Conservation (phyloP, 371 early-diverging fungal genomes). For the Syncephalastrum monosporum region DNA sequence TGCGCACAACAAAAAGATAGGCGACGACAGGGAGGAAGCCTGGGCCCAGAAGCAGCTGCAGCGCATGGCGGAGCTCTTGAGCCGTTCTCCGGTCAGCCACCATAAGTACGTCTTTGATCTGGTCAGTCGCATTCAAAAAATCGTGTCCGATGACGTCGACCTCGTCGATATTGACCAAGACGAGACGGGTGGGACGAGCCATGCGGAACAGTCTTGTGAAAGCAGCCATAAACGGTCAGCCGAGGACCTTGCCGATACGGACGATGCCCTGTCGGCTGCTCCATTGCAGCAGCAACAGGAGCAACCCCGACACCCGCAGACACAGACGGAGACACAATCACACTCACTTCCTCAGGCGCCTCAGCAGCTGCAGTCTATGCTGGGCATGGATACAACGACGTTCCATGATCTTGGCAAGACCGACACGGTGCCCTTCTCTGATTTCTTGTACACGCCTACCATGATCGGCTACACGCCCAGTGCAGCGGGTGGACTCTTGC, state of each 20-base stretch:
- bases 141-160: constrained; percentile 12
- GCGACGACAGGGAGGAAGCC: background rate
- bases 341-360: background rate
- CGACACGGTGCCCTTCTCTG: constrained; percentile 7
- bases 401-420: constrained; percentile 1
- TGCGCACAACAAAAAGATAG: constrained; percentile 7
- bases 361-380: constrained; percentile 4
- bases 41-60: constrained; percentile 15
- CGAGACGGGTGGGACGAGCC: background rate
- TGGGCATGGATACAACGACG: background rate
- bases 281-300: background rate
- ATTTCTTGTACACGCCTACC: constrained; percentile 14
- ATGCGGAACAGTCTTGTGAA: background rate
- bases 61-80: constrained; percentile 14
- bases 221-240: background rate
- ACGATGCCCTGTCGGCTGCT: background rate
- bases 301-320: background rate
- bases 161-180: constrained; percentile 14
- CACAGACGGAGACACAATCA: background rate
- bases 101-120: constrained; percentile 25
- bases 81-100: constrained; percentile 21
- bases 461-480: constrained; percentile 5
- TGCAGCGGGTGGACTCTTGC: background rate
- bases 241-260: background rate
- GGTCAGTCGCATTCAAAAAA: constrained; percentile 16